phyloP scores from a whole-genome alignment of 768 basidiomycete species.

The Cytidiella melzeri region DNA sequence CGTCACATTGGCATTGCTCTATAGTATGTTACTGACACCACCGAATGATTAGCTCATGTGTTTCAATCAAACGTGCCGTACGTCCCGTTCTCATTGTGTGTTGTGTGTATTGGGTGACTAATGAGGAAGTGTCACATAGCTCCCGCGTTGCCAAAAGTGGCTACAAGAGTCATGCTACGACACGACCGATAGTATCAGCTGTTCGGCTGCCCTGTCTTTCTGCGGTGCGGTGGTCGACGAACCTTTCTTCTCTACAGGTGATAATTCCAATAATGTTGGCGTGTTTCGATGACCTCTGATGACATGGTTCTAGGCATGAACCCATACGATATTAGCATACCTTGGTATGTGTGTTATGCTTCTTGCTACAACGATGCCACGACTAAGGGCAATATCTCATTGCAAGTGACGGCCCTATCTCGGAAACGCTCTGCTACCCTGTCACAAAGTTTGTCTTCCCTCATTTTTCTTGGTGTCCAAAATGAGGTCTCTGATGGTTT shows the following conservation, averaged over 20 bases:
- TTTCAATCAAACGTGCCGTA: constrained; percentile 36
- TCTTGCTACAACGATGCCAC: neutral
- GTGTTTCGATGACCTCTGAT: too few relatives aligned
- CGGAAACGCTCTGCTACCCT: constrained; percentile 51
- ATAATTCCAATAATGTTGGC: too few relatives aligned
- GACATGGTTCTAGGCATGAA: constrained; percentile 38
- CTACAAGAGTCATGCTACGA: constrained; percentile 35
- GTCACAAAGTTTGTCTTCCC: constrained; percentile 24
- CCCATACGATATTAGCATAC: constrained; percentile 62
- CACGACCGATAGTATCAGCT: constrained; percentile 35
- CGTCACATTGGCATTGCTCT: neutral
- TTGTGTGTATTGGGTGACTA: neutral
- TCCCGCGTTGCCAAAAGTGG: constrained; percentile 37
- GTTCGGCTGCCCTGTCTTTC: constrained; percentile 33
- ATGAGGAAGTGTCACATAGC: constrained; percentile 14
- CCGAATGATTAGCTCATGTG: constrained; percentile 27
- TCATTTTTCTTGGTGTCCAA: too few relatives aligned
- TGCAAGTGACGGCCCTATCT: constrained; percentile 40
- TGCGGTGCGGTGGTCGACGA: constrained; percentile 25
- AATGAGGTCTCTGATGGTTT: neutral
- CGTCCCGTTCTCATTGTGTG: constrained; percentile 31
- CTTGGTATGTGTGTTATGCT: constrained; percentile 28
- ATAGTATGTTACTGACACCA: neutral
- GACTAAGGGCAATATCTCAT: constrained; percentile 7
- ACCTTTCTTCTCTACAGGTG: constrained; percentile 26